Evolutionary conservation across 2,329 filamentous ascomycete species (phyloP).

Genomic region (Alternaria infectoria): DNA sequence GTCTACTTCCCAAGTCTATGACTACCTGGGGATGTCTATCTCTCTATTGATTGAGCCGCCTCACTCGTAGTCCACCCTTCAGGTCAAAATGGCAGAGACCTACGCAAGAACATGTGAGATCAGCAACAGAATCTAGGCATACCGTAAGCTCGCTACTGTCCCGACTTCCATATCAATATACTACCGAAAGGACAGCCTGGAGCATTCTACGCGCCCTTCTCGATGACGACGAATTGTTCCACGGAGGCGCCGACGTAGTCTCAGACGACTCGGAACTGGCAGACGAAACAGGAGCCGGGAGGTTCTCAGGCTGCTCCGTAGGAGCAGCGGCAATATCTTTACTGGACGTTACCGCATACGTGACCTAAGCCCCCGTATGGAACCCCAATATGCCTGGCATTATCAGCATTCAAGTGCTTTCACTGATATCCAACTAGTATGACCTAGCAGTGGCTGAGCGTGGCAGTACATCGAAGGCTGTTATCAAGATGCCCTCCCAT

Average conservation of each 20-base stretch:
- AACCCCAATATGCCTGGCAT: not conserved
- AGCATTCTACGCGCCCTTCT: no score
- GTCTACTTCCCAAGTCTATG: not conserved
- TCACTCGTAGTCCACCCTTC: not conserved
- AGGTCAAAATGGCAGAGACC: not conserved
- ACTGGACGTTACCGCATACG: no score
- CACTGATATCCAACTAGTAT: not conserved
- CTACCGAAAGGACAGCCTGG: not conserved
- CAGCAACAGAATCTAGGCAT: not conserved
- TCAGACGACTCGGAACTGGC: no score
- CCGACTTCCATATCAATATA: not conserved
- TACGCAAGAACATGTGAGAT: not conserved
- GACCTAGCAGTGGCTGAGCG: not conserved
- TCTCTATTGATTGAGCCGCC: not conserved
- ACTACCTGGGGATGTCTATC: not conserved
- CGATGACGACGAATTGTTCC: no score
- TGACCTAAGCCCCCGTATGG: not conserved
- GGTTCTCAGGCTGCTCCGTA: no score
- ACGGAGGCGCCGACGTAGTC: no score
- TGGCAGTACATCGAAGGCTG: not conserved
- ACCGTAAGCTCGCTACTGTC: not conserved
- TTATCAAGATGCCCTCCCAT: not conserved
- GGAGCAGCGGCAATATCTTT: no score
- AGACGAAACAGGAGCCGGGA: no score
- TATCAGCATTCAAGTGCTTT: not conserved